These are phyloP conservation scores for Saussurea involucrata DNA, from an alignment of 129 eudicot genomes.

Conservation along the genomic window DNA sequence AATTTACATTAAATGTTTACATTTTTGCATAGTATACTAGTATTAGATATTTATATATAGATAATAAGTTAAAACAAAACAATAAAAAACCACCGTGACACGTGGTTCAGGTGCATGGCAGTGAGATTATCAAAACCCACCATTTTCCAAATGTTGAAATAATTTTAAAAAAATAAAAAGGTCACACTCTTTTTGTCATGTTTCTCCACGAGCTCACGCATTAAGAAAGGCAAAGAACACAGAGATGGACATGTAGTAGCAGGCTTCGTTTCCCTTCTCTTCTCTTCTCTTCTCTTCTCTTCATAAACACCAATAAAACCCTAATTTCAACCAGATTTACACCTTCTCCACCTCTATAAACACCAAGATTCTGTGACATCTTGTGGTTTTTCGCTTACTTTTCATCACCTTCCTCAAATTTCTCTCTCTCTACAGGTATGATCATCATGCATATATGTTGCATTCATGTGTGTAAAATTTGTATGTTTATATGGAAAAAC, in stretches of 20 bases:
- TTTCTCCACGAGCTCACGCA: constrained; percentile 26
- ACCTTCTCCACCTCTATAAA: constrained; percentile 9
- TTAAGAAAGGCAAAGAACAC: constrained; percentile 25
- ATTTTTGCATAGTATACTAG: too few species aligned
- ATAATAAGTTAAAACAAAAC: background rate
- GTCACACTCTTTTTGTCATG: constrained; percentile 47
- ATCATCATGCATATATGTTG: background rate
- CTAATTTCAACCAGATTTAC: constrained; percentile 14
- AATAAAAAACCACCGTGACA: constrained; percentile 2
- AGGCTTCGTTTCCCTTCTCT: background rate
- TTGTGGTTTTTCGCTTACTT: background rate
- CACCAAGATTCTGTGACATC: background rate
- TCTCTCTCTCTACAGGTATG: background rate
- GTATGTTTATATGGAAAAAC: background rate
- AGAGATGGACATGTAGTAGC: constrained; percentile 12
- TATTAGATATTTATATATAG: too few species aligned
- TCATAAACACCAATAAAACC: constrained; percentile 15
- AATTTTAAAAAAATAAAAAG: background rate
- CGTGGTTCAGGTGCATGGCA: constrained; percentile 31
- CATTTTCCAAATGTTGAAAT: background rate
- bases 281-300: too few species aligned
- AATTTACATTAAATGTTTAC: too few species aligned
- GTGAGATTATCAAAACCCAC: constrained; percentile 27
- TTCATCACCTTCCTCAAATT: constrained; percentile 5
- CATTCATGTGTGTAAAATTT: background rate